phyloP scores from a whole-genome alignment of 306 rosid species.

The Quercus suber region DNA sequence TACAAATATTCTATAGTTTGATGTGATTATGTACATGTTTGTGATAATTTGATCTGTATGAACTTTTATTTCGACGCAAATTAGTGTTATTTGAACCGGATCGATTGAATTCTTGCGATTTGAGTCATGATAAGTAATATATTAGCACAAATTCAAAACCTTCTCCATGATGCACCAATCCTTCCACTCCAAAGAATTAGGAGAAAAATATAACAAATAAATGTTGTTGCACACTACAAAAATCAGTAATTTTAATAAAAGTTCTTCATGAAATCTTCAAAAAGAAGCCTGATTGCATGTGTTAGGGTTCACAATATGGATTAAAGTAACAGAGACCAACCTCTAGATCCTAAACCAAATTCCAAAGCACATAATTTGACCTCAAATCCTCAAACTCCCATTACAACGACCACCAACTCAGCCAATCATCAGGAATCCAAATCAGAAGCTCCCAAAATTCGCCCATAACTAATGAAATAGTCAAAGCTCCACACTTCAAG shows the following conservation, averaged over 20 bases:
- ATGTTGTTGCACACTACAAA: not conserved
- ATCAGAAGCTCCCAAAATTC: not conserved
- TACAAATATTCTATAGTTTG: too few species aligned
- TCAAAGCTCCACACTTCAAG: constrained; percentile 17
- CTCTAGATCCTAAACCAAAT: not conserved
- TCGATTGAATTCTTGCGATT: too few species aligned
- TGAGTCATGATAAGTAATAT: too few species aligned
- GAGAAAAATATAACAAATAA: not conserved
- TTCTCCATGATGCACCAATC: too few species aligned
- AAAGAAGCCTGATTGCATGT: not conserved
- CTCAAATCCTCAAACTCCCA: constrained; percentile 8
- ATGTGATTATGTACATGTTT: too few species aligned
- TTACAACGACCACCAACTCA: constrained; percentile 11
- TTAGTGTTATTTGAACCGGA: too few species aligned
- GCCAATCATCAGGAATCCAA: constrained; percentile 12
- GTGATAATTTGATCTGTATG: too few species aligned
- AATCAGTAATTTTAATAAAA: not conserved
- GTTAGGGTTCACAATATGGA: not conserved
- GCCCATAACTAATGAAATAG: not conserved
- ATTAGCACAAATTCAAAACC: too few species aligned
- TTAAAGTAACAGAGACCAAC: constrained; percentile 3
- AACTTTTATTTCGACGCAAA: too few species aligned
- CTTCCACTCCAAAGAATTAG: too few species aligned
- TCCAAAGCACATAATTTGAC: not conserved
- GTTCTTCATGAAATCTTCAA: not conserved